Evolutionary conservation across 2,329 filamentous ascomycete genomes (phyloP).

Genomic region (Xylariaceae sp.): DNA sequence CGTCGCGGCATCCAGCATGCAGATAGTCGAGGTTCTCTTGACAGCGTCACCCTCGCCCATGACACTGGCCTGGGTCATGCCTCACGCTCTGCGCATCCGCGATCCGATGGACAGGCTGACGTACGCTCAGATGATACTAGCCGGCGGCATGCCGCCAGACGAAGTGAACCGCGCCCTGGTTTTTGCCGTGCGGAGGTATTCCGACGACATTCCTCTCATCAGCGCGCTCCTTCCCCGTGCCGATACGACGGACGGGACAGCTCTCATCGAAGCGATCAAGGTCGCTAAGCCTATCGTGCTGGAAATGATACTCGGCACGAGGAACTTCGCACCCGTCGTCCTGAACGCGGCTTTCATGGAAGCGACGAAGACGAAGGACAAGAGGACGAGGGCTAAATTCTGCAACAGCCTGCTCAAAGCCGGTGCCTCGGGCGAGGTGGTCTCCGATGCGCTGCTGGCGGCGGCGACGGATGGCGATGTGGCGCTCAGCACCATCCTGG

Average conservation of each 20-base stretch:
- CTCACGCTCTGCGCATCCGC: constrained; percentile 45
- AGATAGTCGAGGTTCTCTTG: constrained; percentile 46
- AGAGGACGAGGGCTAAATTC: constrained; percentile 36
- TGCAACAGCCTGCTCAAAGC: constrained; percentile 41
- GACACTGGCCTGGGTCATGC: constrained; percentile 46
- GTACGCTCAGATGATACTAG: constrained; percentile 45
- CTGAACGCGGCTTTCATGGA: constrained; percentile 40
- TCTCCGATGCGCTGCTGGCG: constrained; percentile 45
- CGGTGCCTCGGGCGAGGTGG: constrained; percentile 39
- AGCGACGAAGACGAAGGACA: constrained; percentile 38
- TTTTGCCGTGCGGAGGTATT: constrained; percentile 43
- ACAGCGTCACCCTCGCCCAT: constrained; percentile 34
- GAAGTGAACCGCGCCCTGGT: constrained; percentile 49
- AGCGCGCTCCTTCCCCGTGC: constrained; percentile 40
- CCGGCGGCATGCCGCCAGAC: constrained; percentile 41
- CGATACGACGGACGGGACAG: constrained; percentile 46
- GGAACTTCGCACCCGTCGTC: constrained; percentile 34
- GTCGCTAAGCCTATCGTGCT: constrained; percentile 42
- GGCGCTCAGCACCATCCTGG: constrained; percentile 44
- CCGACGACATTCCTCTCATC: constrained; percentile 45
- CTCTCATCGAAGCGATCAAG: constrained; percentile 41
- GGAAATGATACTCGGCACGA: constrained; percentile 39
- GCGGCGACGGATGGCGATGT: constrained; percentile 50
- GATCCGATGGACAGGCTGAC: constrained; percentile 47
- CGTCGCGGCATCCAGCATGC: constrained; percentile 40